Evolutionary conservation across 306 rosid species (phyloP).

Genomic region (Bauhinia variegata): DNA sequence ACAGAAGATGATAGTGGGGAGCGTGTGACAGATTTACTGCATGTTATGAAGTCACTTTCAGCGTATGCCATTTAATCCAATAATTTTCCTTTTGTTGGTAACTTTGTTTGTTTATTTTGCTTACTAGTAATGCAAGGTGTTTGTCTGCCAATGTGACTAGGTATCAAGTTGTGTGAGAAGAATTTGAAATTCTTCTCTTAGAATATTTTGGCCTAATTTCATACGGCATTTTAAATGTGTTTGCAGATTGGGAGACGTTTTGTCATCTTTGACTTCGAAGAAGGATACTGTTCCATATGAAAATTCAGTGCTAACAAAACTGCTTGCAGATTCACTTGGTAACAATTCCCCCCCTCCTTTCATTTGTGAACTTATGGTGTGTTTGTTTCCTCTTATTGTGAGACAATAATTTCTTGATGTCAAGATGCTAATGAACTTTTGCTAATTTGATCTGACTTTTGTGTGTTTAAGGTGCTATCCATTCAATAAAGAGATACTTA

Average conservation of each 20-base stretch:
- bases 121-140: constrained; percentile 1
- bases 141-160: constrained; percentile 5
- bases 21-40: constrained; percentile 88
- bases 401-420: constrained; percentile 2
- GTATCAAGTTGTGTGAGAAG: constrained; percentile 2
- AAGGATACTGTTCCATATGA: constrained; percentile 49
- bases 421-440: constrained; percentile 1
- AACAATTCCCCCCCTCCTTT: constrained; percentile 27
- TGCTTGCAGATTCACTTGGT: constrained; percentile 58
- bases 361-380: constrained; percentile 27
- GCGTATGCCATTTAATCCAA: constrained; percentile 68
- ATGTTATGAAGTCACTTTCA: constrained; percentile 97
- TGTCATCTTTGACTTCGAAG: constrained; percentile 55
- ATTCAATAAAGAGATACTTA: not conserved
- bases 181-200: not conserved
- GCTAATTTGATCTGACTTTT: constrained; percentile 5
- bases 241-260: constrained; percentile 59
- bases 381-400: constrained; percentile 20
- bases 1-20: constrained; percentile 87
- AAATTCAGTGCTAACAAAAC: constrained; percentile 49
- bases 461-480: constrained; percentile 5
- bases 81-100: constrained; percentile 24
- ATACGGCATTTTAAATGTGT: constrained; percentile 23
- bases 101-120: constrained; percentile 25
- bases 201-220: constrained; percentile 19